Evolutionary conservation across 2,329 filamentous ascomycete species (phyloP).

Genomic region (Coniella lustricola): DNA sequence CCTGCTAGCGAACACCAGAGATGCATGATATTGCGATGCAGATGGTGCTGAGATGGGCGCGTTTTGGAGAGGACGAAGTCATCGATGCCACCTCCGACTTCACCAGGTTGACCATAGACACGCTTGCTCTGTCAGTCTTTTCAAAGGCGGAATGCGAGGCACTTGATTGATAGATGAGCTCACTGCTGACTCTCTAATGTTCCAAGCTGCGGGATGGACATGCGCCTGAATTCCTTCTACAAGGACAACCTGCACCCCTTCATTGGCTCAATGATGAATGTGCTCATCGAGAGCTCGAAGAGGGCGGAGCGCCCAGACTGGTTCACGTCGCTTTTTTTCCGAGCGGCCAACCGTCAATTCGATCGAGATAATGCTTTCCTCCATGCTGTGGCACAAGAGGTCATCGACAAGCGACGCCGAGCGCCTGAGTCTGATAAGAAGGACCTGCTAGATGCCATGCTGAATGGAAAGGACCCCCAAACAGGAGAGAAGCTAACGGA

Average conservation of each 20-base stretch:
- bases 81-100: background rate
- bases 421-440: slow-evolving; percentile 13
- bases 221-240: slow-evolving; percentile 18
- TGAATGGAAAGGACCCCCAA: slow-evolving; percentile 14
- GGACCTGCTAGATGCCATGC: slow-evolving; percentile 17
- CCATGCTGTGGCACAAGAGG: slow-evolving; percentile 14
- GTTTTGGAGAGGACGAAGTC: slow-evolving; percentile 18
- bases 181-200: background rate
- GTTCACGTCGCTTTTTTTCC: slow-evolving; percentile 11
- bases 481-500: slow-evolving; percentile 17
- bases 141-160: background rate
- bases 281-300: slow-evolving; percentile 13
- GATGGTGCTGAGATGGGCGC: slow-evolving; percentile 45
- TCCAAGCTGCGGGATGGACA: slow-evolving; percentile 14
- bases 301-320: slow-evolving; percentile 8
- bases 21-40: slow-evolving; percentile 45
- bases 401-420: slow-evolving; percentile 15
- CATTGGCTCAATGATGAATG: slow-evolving; percentile 10
- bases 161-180: background rate
- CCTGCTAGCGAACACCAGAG: slow-evolving; percentile 18
- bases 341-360: slow-evolving; percentile 10
- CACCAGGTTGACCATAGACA: background rate
- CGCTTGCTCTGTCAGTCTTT: background rate
- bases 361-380: slow-evolving; percentile 2
- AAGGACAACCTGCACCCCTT: slow-evolving; percentile 12